Base-by-base conservation (phyloP, 2,329 filamentous ascomycete genomes). In the Lojkania enalia region DNA sequence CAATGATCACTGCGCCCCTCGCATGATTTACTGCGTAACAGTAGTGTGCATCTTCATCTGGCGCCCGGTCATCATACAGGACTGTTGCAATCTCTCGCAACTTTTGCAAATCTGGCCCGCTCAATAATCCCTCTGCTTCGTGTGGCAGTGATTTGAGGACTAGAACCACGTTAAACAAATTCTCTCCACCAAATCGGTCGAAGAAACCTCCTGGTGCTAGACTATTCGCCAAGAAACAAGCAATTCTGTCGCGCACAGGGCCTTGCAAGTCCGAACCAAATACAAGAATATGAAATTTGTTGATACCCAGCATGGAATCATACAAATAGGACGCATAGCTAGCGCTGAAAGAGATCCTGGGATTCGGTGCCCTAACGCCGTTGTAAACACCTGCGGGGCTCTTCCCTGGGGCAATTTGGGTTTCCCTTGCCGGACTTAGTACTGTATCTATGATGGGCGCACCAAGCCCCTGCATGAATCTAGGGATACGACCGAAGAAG, bases 351-450 rank as follows among this genome's bases (percentile, higher is more conserved):
- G 58, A 58, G 15, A 67, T 44, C 2, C 65, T 52, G 3, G 64
- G 59, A 36, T 67, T 67, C 1, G 65, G 65, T 2, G 62, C 64
- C 2, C 64, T 57, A 2, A 64, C 64, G 6, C 62, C 65, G 32
- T 62, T 54, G 32, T 52, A 55, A 0, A 66, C 47, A 3, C 9
- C 42, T 20, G 56, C 29, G 2, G 54, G 47, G 7, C 7, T 7
- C 23, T 27, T 27, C 7, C 23, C 23, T 7, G 7, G n/a, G 7
- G 23, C 23, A 7, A 27, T n/a, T n/a, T n/a, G n/a, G n/a, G n/a
- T n/a, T n/a, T n/a, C n/a, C n/a, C n/a, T n/a, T n/a, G n/a, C n/a
- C n/a, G n/a, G n/a, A n/a, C n/a, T n/a, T n/a, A n/a, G n/a, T n/a
- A n/a, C n/a, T n/a, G n/a, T n/a, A n/a, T 40, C 9, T 27, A 27